Base-by-base conservation (phyloP, 108 stramenopile genomes). In the Chaetoceros muelleri region DNA sequence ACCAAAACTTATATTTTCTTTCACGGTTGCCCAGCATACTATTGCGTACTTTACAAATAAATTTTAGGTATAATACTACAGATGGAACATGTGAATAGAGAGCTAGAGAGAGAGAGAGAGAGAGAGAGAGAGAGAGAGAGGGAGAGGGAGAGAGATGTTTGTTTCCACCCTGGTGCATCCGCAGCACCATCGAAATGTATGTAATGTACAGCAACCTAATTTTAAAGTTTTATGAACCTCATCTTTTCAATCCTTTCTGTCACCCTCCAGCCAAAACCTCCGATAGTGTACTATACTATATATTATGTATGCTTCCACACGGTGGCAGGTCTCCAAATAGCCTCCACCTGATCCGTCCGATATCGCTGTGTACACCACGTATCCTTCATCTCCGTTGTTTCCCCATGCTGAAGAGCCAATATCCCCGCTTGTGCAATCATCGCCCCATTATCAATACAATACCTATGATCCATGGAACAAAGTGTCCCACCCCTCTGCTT, bases 391-490 rank as follows among this genome's bases (percentile, higher is more conserved):
- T 77, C 49, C 0, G 90, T 92, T 24, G 60, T 72, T 52, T 66
- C 58, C 17, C 96, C 96, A 71, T 78, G 83, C 76, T 97, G 96
- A 55, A 94, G 76, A 3, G 92, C 87, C 50, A 98, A 92, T 30
- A 98, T 92, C 8, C 99, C 99, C 5, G 99, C 99, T 70, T 98
- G 98, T 23, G 98, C 97, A 66, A 99, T 99, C 99, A 99, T 99
- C 30, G 96, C 97, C 18, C 99, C 99, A 72, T 99, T 99, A 72
- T 99, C 99, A 57, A 99, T 98, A 67, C 96, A 98, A 78, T 98
- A 99, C 48, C 97, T 68, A 69, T 93, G 82, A 75, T 99, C 99
- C 96, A 99, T 99, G 24, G 89, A 87, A 49, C 93, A 96, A 13
- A 98, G 53, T 5, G 57, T 66, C 22, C 95, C 98, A 25, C 96